A percentile compares a stretch with the other conserved stretches of the same genome.
phyloP scores from a whole-genome alignment of 169 alveolate genomes.

The Plasmodium chabaudi region DNA sequence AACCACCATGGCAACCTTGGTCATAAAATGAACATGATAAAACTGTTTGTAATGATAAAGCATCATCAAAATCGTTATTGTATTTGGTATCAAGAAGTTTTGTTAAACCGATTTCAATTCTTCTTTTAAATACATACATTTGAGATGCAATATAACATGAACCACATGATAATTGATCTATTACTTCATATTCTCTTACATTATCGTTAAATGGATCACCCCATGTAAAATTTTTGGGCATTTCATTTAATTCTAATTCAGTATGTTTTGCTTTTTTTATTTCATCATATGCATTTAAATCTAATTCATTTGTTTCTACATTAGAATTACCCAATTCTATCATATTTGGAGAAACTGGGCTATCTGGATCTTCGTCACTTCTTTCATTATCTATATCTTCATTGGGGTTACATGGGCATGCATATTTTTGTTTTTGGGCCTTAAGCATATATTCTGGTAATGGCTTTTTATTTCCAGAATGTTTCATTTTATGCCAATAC shows the following conservation, averaged over 20 bases:
- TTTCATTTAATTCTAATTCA: conserved; percentile 64
- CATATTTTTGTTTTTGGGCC: conserved; percentile 29
- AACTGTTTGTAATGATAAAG: conserved; percentile 79
- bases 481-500: conserved; percentile 72
- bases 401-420: conserved; percentile 53
- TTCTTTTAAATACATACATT: conserved; percentile 88
- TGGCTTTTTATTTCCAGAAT: conserved; percentile 39
- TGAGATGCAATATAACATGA: conserved; percentile 95
- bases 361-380: conserved; percentile 19
- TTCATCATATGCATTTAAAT: conserved; percentile 51
- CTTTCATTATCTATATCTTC: conserved; percentile 22
- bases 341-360: conserved; percentile 34
- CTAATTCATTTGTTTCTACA: conserved; percentile 29
- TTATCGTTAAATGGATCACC: conserved; percentile 87
- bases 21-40: conserved; percentile 74
- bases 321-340: conserved; percentile 8
- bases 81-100: conserved; percentile 79
- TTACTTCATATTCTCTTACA: conserved; percentile 72
- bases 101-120: conserved; percentile 89
- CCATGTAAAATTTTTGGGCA: conserved; percentile 84
- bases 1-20: conserved; percentile 94
- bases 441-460: conserved; percentile 1
- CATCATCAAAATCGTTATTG: conserved; percentile 64
- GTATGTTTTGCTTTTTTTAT: conserved; percentile 13
- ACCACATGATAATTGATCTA: conserved; percentile 95